Base-by-base conservation (phyloP, 805 yeast genomes). In the Tetrapisispora pingtungensis region DNA sequence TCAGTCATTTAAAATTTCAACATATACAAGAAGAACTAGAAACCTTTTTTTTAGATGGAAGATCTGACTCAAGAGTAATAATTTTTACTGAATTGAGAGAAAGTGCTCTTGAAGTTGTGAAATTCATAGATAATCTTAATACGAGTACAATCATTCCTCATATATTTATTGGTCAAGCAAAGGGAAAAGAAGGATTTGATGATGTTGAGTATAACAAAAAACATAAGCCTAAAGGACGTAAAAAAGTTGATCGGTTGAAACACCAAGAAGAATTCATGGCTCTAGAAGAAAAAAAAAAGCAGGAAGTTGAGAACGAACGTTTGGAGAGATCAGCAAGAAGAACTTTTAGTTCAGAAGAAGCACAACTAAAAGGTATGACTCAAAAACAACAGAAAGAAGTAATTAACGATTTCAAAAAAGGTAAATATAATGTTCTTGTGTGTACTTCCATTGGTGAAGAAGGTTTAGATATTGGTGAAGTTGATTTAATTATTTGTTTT, bases 361-460 rank as follows among this genome's bases (percentile, higher is more conserved):
- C 94, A 0, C 89, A 84, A 48, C 50, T 75, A 17, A 77, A 73
- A 36, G 97, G 97, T 7, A 90, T 93, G 97, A 79, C 77, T 32
- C 99, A 93, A 57, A 84, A 84, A 54, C 72, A 76, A 36, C 99
- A 93, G 56, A 87, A 86, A 52, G 81, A 80, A 45, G 73, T 86
- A 10, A 81, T 93, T 26, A 73, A 73, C 27, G 71, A 80, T 46
- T 93, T 93, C 65, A 84, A 81, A 54, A 56, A 63, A 0, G 96
- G 95, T 7, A 70, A 64, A 1, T 76, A 77, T 55, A 94, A 93
- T 57, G 78, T 86, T 8, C 66, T 93, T 18, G 96, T 93, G 6
- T 96, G 97, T 4, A 93, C 99, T 0, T 88, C 96, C 0, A 90
- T 93, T 58, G 99, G 97, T 39, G 99, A 93, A 61, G 99, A 93